phyloP scores from a whole-genome alignment of 2,329 filamentous ascomycete genomes.

The Pseudocercospora macadamiae region DNA sequence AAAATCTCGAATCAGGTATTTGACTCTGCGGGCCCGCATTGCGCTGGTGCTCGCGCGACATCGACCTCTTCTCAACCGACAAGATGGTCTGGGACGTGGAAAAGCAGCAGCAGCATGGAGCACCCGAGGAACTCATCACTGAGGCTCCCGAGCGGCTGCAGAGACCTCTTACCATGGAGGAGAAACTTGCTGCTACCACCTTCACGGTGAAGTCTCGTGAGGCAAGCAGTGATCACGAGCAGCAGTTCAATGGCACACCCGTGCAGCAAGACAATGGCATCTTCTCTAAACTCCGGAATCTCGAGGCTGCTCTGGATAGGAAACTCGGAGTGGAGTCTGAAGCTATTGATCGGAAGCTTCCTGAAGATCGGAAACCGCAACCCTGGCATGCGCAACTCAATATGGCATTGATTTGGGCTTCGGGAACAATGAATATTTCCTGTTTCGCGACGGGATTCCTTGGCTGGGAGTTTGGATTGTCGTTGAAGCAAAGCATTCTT shows the following conservation, averaged over 20 bases:
- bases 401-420: conserved; percentile 41
- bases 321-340: conserved; percentile 53
- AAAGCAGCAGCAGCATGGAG: too few species aligned
- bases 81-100: conserved; percentile 28
- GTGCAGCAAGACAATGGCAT: conserved; percentile 33
- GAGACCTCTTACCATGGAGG: conserved; percentile 33
- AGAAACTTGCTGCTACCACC: conserved; percentile 35
- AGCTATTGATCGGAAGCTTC: conserved; percentile 51
- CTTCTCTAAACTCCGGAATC: conserved; percentile 37
- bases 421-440: conserved; percentile 40
- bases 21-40: not conserved
- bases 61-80: not conserved
- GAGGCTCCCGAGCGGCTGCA: conserved; percentile 17
- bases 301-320: conserved; percentile 48
- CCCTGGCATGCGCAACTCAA: conserved; percentile 42
- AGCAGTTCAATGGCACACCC: not conserved
- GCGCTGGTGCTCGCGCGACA: not conserved
- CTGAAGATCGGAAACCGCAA: conserved; percentile 47
- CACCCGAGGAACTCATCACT: conserved; percentile 25
- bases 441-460: conserved; percentile 48
- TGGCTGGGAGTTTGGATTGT: conserved; percentile 53
- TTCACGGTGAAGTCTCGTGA: conserved; percentile 18
- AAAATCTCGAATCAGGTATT: conserved; percentile 5
- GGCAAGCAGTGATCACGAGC: conserved; percentile 18
- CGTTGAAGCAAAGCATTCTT: conserved; percentile 44